Base-by-base conservation (phyloP, 1,284 basidiomycete genomes). In the Ustilago sp. region DNA sequence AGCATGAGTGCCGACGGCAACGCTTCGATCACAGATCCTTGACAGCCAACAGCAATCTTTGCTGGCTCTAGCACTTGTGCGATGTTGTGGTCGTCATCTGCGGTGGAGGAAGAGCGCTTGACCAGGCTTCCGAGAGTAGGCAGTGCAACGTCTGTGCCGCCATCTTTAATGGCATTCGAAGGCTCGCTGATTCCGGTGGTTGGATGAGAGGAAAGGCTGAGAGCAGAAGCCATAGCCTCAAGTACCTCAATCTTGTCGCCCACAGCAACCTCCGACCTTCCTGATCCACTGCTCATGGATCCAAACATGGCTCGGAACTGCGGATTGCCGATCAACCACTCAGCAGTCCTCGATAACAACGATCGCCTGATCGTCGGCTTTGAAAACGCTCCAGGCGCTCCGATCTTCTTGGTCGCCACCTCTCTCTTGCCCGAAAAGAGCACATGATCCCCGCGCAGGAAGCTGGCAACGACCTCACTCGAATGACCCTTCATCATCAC, bases 1-100 rank as follows among this genome's bases (percentile, higher is more conserved):
- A 80, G 75, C 35, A 36, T 59, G n/a, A 83, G 63, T 31, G 78
- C 73, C 47, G 82, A 68, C 4, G 82, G 77, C 34, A 68, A 53
- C 17, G 79, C 56, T 55, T 70, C 45, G 23, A 77, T 63, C 19
- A 81, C 73, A 12, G 69, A 74, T 11, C 77, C 79, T 53, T 83
- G 77, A 32, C 80, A 80, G 47, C 80, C 80, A 13, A 74, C 63
- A 2, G 76, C 59, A 32, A 83, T 67, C 23, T 59, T 60, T n/a
- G 79, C 53, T 4, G 73, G 69, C 50, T 83, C 81, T 1, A 83
- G 62, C 28, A 77, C 66, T 47, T 74, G 59, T 13, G 71, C 62
- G 1, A 63, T 31, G 34, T 23, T 54, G 4, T 32, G 36, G 17
- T 13, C 34, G 17, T 35, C 13, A 3, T 41, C 48, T 17, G 41